phyloP scores from a whole-genome alignment of 768 basidiomycete genomes.

The Trametes cinnabarina region DNA sequence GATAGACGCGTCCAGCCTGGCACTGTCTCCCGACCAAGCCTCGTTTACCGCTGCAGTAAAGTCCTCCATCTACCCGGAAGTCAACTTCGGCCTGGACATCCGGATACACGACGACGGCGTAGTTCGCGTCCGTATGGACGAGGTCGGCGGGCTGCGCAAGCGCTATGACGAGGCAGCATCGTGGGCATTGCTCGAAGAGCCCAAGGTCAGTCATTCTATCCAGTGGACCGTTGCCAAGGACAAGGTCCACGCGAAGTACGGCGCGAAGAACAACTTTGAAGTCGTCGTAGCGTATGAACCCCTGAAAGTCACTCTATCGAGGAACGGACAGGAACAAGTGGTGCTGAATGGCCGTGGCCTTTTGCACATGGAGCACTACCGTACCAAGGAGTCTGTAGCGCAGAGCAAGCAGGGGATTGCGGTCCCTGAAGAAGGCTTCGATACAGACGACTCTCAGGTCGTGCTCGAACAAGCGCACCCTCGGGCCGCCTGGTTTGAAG shows the following conservation, averaged over 20 bases:
- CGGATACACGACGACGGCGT: conserved; percentile 86
- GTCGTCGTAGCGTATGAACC: conserved; percentile 74
- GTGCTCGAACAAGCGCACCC: conserved; percentile 50
- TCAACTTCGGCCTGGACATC: conserved; percentile 79
- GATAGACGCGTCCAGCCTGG: conserved; percentile 55
- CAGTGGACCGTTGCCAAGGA: conserved; percentile 67
- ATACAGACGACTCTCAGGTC: conserved; percentile 40
- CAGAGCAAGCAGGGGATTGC: conserved; percentile 39
- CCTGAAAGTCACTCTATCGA: conserved; percentile 67
- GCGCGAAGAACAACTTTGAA: conserved; percentile 57
- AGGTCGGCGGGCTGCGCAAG: conserved; percentile 72
- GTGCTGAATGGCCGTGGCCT: conserved; percentile 87
- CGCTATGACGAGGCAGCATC: conserved; percentile 89
- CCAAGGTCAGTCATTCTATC: conserved; percentile 55
- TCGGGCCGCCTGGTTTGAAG: conserved; percentile 80
- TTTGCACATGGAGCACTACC: conserved; percentile 98
- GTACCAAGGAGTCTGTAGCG: conserved; percentile 51
- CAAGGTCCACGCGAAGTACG: conserved; percentile 63
- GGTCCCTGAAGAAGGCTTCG: conserved; percentile 36
- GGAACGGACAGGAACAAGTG: conserved; percentile 78
- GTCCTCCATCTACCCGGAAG: conserved; percentile 79
- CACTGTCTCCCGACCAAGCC: conserved; percentile 51
- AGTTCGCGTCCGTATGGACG: conserved; percentile 90
- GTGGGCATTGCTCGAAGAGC: conserved; percentile 84
- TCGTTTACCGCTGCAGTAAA: conserved; percentile 73